These are phyloP conservation scores for Cytospora leucostoma DNA, from an alignment of 2,329 filamentous ascomycete genomes.

Conservation along the genomic window DNA sequence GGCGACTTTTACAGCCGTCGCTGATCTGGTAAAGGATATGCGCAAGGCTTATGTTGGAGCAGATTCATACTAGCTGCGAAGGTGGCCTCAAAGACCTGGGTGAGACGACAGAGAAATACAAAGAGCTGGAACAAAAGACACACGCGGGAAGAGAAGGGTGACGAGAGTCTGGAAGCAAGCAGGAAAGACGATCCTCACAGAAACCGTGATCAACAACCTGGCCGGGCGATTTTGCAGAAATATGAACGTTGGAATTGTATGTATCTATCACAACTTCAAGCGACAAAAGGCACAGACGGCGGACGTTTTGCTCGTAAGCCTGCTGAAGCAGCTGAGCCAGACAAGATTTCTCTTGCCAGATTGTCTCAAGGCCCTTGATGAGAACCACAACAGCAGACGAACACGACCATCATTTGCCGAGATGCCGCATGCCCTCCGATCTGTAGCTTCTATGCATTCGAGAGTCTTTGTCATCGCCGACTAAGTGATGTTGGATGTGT, in stretches of 20 bases:
- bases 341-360: constrained; percentile 25
- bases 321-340: constrained; percentile 40
- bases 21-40: background rate
- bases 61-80: background rate
- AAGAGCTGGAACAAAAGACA: background rate
- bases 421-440: too few relatives aligned
- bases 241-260: constrained; percentile 32
- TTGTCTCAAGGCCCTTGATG: too few relatives aligned
- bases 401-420: too few relatives aligned
- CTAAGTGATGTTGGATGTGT: too few relatives aligned
- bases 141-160: background rate
- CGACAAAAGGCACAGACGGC: constrained; percentile 32
- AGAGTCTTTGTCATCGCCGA: too few relatives aligned
- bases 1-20: background rate
- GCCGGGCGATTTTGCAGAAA: background rate
- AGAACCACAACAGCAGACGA: too few relatives aligned
- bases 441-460: too few relatives aligned
- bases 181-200: constrained; percentile 26
- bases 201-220: constrained; percentile 29
- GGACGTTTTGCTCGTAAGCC: constrained; percentile 32
- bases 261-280: constrained; percentile 39
- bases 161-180: background rate
- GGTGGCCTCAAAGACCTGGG: background rate
- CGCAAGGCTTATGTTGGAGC: background rate
- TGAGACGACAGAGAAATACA: background rate